Base-by-base conservation (phyloP, 352 stramenopile species). In the Phytopythium ostracodes region DNA sequence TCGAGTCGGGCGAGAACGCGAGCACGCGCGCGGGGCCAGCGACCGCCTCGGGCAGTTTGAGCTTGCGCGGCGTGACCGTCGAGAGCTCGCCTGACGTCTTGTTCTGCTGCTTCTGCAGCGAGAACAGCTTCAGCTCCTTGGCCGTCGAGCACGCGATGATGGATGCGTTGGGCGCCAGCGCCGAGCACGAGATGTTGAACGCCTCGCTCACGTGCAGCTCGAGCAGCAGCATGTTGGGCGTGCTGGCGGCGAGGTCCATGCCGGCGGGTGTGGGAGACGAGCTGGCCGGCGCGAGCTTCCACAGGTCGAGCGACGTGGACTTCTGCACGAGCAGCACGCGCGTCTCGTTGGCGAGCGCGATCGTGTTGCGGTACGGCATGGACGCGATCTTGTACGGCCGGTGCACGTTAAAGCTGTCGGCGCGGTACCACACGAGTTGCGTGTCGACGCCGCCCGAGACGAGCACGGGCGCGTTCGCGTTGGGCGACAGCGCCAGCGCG, bases 391-490 rank as follows among this genome's bases (percentile, higher is more conserved):
- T 96, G 67, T 72, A 79, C 9, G 95, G 92, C 2, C 93, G 86
- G 60, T 79, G 75, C 22, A 86, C 81, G 66, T 86, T 79, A 69
- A 98, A 98, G 38, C 79, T 87, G 44, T 78, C 66, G 24, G 88
- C 85, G 51, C 77, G 71, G 73, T 98, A 98, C 67, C 87, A 96
- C 50, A 96, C 96, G 9, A 98, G 66, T 73, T 98, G 94, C 17
- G 93, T 98, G 84, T 98, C 95, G 51, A 98, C 83, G 54, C 95
- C 91, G 29, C 89, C 93, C 17, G 89, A 98, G 20, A 97, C 88
- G 31, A 98, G 76, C 40, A 97, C 67, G 4, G 75, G 67, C 20
- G 65, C 44, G 18, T 81, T 77, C 69, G 56, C 66, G 17, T 65
- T 65, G 6, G 70, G 64, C 29, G 84, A 90, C 17, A 97, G 60